Conservation (phyloP, 2,329 filamentous ascomycete genomes). For the Pochonia chlamydosporia region DNA sequence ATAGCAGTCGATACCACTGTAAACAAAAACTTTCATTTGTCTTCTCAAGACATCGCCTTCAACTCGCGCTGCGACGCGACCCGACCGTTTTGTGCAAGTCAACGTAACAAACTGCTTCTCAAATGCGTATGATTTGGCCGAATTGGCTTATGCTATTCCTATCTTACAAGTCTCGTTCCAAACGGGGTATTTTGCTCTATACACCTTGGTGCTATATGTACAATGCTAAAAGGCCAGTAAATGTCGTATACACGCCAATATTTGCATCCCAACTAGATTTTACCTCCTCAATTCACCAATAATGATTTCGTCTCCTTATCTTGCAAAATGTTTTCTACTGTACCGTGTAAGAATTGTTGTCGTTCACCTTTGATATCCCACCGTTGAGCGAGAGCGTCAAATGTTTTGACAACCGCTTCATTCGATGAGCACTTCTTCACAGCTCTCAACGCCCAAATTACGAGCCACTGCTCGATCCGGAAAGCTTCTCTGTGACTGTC, state of each 20-base stretch:
- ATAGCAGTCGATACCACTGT: constrained; percentile 19
- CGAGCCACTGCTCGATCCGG: constrained; percentile 54
- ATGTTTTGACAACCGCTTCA: constrained; percentile 49
- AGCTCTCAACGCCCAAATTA: constrained; percentile 55
- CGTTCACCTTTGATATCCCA: constrained; percentile 39
- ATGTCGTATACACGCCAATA: neutral
- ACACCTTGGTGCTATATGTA: neutral
- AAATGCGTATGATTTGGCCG: neutral
- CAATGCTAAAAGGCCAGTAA: neutral
- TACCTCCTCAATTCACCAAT: constrained; percentile 17
- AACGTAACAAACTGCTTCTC: neutral
- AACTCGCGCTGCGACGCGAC: neutral
- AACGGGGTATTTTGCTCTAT: neutral
- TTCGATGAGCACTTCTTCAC: constrained; percentile 54
- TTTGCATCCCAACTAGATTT: constrained; percentile 4
- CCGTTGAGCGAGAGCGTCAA: constrained; percentile 39
- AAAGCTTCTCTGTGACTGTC: constrained; percentile 41
- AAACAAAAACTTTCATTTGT: constrained; percentile 18
- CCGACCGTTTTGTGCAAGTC: neutral
- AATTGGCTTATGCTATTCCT: neutral
- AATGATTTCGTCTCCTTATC: constrained; percentile 24
- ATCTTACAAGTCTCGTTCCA: neutral
- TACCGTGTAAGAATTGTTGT: constrained; percentile 39
- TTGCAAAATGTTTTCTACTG: constrained; percentile 36
- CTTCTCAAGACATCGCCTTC: neutral